These are phyloP conservation scores for Pseudogymnoascus sp. DNA, from an alignment of 2,329 filamentous ascomycete genomes.

Conservation along the genomic window DNA sequence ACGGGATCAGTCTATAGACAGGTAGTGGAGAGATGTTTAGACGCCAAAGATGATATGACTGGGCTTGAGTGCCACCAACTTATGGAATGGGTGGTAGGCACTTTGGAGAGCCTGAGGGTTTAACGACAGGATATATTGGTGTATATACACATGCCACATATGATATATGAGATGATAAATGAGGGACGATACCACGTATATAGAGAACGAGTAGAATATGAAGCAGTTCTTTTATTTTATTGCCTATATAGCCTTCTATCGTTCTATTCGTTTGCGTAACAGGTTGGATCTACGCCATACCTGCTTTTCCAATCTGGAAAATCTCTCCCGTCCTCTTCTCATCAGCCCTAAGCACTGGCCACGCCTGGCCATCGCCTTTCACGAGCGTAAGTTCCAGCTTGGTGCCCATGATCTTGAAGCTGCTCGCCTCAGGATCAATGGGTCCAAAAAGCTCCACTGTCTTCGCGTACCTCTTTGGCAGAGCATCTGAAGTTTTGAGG, in stretches of 20 bases:
- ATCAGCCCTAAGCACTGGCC: slow-evolving; percentile 60
- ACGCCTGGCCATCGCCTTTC: slow-evolving; percentile 56
- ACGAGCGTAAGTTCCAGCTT: slow-evolving; percentile 60
- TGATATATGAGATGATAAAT: not conserved
- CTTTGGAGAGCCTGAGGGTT: slow-evolving; percentile 32
- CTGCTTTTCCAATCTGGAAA: slow-evolving; percentile 79
- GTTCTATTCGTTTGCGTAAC: not conserved
- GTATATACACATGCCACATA: slow-evolving; percentile 6
- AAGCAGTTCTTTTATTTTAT: not conserved
- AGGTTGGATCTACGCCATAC: slow-evolving; percentile 28
- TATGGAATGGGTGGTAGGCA: slow-evolving; percentile 37
- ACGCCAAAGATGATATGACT: slow-evolving; percentile 31
- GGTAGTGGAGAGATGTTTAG: slow-evolving; percentile 36
- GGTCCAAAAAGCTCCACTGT: slow-evolving; percentile 66
- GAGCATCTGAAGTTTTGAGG: slow-evolving; percentile 70
- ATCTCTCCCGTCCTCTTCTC: slow-evolving; percentile 67
- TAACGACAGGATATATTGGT: slow-evolving; percentile 14
- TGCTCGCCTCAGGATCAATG: slow-evolving; percentile 60
- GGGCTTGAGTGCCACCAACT: slow-evolving; percentile 32
- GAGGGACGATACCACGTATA: slow-evolving; percentile 1
- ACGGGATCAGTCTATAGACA: slow-evolving; percentile 34
- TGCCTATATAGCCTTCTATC: not conserved
- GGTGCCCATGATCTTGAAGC: slow-evolving; percentile 60
- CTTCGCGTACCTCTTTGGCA: slow-evolving; percentile 67
- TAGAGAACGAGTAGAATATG: not conserved